These are phyloP conservation scores for Phytophthora syringae DNA, from an alignment of 352 stramenopile species.

Conservation along the genomic window DNA sequence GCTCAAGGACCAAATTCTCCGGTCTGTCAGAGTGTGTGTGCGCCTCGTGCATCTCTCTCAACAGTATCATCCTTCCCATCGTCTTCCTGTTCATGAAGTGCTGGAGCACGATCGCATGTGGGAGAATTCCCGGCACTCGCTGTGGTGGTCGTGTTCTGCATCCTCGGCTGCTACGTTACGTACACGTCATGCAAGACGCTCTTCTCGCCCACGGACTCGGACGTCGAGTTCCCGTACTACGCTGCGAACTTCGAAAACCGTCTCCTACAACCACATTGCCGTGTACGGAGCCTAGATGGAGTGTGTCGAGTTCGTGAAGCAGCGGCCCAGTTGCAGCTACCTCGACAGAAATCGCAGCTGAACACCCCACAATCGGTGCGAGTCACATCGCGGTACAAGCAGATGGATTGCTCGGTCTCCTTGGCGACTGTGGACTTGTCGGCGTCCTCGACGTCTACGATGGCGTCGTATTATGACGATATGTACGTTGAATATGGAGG, in stretches of 20 bases:
- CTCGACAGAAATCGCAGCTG: slow-evolving; percentile 28
- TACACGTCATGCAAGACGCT: too few species aligned
- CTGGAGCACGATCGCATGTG: too few species aligned
- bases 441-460: slow-evolving; percentile 74
- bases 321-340: too few species aligned
- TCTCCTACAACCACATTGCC: slow-evolving; percentile 36
- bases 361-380: slow-evolving; percentile 27
- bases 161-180: too few species aligned
- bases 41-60: slow-evolving; percentile 48
- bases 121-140: too few species aligned
- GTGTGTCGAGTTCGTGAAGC: too few species aligned
- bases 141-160: too few species aligned
- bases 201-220: too few species aligned
- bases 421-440: slow-evolving; percentile 52
- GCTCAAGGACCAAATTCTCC: slow-evolving; percentile 48
- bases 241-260: slow-evolving; percentile 32
- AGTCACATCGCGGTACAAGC: slow-evolving; percentile 43
- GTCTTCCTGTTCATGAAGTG: too few species aligned
- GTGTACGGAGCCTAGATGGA: slow-evolving; percentile 6
- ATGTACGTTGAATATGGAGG: slow-evolving; percentile 55
- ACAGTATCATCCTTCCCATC: too few species aligned
- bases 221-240: too few species aligned
- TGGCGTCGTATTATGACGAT: slow-evolving; percentile 73
- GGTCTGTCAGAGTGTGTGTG: slow-evolving; percentile 51
- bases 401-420: slow-evolving; percentile 32